Evolutionary conservation across 2,329 filamentous ascomycete genomes (phyloP).

Genomic region (Epichloe baconii): DNA sequence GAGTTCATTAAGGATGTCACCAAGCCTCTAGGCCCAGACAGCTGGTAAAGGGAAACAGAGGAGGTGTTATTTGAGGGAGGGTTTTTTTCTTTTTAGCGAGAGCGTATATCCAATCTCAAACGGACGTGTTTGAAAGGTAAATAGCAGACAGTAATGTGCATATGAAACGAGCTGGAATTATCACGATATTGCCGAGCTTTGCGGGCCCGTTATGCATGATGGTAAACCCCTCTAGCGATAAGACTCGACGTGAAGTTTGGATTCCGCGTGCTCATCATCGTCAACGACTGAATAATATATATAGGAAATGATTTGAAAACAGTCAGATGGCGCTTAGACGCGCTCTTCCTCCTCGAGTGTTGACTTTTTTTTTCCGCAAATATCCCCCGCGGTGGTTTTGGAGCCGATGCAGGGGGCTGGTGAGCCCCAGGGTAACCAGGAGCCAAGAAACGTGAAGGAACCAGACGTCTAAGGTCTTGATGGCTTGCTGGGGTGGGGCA

Average conservation of each 20-base stretch:
- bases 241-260: no score
- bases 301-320: no score
- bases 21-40: constrained; percentile 16
- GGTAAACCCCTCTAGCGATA: no score
- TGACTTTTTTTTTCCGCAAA: no score
- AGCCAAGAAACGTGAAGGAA: background rate
- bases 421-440: background rate
- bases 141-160: constrained; percentile 1
- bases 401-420: background rate
- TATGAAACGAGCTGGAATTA: background rate
- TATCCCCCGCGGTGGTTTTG: no score
- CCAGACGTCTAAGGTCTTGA: background rate
- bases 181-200: background rate
- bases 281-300: no score
- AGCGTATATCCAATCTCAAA: background rate
- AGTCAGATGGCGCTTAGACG: no score
- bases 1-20: constrained; percentile 12
- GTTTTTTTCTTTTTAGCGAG: background rate
- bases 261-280: no score
- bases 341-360: no score
- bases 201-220: no score
- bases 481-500: constrained; percentile 5
- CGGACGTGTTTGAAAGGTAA: background rate
- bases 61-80: background rate
- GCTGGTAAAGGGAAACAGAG: constrained; percentile 11